Evolutionary conservation across 2,329 filamentous ascomycete species (phyloP).

Genomic region (Claviceps purpurea): DNA sequence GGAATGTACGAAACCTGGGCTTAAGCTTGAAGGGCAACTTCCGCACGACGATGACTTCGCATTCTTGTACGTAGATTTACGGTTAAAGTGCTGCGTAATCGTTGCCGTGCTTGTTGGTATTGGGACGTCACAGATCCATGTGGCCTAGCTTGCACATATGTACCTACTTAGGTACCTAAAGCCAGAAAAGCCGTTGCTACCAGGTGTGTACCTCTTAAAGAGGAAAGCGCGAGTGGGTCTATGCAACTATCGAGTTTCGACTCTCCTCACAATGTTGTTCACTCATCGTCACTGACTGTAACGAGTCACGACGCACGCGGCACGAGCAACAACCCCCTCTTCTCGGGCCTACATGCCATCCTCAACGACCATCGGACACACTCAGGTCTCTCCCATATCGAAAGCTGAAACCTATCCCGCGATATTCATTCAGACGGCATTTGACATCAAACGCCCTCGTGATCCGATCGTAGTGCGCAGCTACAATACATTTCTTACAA

Average conservation of each 20-base stretch:
- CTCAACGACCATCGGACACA: background rate
- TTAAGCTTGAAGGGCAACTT: background rate
- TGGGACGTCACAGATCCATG: background rate
- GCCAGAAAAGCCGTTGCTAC: background rate
- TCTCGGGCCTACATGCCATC: background rate
- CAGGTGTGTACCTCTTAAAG: too few species aligned
- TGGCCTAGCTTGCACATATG: too few species aligned
- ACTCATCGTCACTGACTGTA: background rate
- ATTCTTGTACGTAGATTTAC: background rate
- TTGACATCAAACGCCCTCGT: background rate
- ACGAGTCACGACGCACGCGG: too few species aligned
- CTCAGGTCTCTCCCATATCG: background rate
- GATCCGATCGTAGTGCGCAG: background rate
- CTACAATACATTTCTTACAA: background rate
- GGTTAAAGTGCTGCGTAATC: background rate
- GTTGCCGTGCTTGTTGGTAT: background rate
- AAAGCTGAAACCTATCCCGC: background rate
- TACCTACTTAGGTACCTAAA: background rate
- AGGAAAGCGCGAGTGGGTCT: background rate
- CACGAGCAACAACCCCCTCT: background rate
- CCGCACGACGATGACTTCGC: background rate
- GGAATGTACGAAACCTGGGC: background rate
- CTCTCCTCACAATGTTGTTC: background rate
- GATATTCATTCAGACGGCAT: background rate
- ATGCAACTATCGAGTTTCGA: conserved; percentile 4